Conservation (phyloP, 768 basidiomycete species). For the Tubosaeta brunneosetosa region DNA sequence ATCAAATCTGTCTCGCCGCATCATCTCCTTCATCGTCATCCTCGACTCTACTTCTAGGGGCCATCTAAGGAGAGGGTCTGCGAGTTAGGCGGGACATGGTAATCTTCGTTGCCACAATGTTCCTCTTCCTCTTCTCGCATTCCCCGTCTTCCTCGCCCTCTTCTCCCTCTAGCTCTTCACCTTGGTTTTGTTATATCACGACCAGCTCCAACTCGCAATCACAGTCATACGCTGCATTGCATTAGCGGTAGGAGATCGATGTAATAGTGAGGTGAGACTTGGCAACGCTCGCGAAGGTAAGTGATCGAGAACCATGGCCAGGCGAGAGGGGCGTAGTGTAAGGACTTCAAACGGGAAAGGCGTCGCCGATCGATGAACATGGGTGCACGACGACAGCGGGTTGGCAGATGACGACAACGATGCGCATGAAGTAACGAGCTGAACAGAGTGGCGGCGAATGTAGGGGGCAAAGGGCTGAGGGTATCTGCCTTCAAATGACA, state of each 20-base stretch:
- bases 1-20: too few species aligned
- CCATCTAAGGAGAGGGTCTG: too few species aligned
- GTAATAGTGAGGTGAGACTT: conserved; percentile 1
- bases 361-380: too few species aligned
- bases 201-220: neutral
- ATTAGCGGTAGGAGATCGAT: conserved; percentile 7
- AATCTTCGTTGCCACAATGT: too few species aligned
- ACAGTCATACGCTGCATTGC: neutral
- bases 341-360: neutral
- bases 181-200: neutral
- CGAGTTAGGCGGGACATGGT: too few species aligned
- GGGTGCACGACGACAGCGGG: too few species aligned
- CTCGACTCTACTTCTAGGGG: too few species aligned
- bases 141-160: neutral
- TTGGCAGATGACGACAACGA: neutral
- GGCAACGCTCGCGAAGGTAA: conserved; percentile 9
- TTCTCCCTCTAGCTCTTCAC: neutral
- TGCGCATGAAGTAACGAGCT: too few species aligned
- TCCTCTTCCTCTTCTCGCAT: neutral
- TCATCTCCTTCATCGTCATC: too few species aligned
- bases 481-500: neutral
- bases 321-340: neutral
- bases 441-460: too few species aligned
- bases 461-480: neutral
- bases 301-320: neutral